Evolutionary conservation across 768 basidiomycete species (phyloP).

Genomic region (Wakefieldia striispora): DNA sequence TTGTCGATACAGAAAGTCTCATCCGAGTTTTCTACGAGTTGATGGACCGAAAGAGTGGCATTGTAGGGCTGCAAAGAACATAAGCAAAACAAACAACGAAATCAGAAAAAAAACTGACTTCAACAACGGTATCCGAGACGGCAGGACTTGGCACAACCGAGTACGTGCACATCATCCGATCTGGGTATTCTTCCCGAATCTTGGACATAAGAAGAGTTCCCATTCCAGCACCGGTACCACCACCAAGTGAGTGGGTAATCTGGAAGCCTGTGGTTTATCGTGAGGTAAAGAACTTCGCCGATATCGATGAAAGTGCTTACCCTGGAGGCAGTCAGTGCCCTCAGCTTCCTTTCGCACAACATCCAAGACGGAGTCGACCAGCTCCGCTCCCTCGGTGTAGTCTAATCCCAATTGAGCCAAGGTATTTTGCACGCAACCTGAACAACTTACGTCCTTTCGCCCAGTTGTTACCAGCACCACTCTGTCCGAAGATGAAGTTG

Average conservation of each 20-base stretch:
- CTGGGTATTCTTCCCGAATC: slow-evolving; percentile 98
- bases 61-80: slow-evolving; percentile 79
- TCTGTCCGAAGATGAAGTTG: slow-evolving; percentile 98
- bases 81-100: not conserved
- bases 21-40: slow-evolving; percentile 99
- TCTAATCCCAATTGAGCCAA: slow-evolving; percentile 28
- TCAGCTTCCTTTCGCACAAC: slow-evolving; percentile 99
- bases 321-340: slow-evolving; percentile 95
- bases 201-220: slow-evolving; percentile 98
- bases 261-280: slow-evolving; percentile 73
- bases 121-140: slow-evolving; percentile 98
- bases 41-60: slow-evolving; percentile 96
- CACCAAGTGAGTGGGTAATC: slow-evolving; percentile 97
- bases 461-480: slow-evolving; percentile 99
- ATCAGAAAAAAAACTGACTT: slow-evolving; percentile 45
- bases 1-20: slow-evolving; percentile 99
- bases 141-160: slow-evolving; percentile 97
- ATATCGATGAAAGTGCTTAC: slow-evolving; percentile 40
- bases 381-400: slow-evolving; percentile 96
- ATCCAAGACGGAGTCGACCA: slow-evolving; percentile 96
- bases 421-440: rapidly evolving
- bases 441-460: slow-evolving; percentile 92
- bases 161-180: slow-evolving; percentile 99
- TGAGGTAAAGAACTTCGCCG: slow-evolving; percentile 1
- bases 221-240: slow-evolving; percentile 99